These are phyloP conservation scores for Fusarium camptoceras DNA, from an alignment of 2,329 filamentous ascomycete species.

Conservation along the genomic window DNA sequence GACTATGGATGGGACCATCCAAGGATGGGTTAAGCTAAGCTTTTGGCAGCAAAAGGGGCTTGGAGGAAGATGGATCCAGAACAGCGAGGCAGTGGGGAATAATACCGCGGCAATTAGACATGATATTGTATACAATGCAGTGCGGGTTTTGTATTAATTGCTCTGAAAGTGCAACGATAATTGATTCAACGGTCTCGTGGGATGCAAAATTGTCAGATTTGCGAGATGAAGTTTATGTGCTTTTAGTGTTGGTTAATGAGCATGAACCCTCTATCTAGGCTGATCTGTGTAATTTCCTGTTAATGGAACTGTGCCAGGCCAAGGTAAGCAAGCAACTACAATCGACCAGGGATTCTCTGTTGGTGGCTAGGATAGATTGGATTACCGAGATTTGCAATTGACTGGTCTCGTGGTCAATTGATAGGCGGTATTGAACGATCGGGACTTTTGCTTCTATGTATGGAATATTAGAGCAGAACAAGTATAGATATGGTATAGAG, in stretches of 20 bases:
- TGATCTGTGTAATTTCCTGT: conserved; percentile 10
- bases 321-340: conserved; percentile 11
- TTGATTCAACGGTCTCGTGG: conserved; percentile 4
- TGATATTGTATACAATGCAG: not conserved
- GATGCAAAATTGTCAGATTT: not conserved
- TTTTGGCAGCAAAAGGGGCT: conserved; percentile 30
- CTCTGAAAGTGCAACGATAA: not conserved
- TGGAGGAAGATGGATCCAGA: conserved; percentile 15
- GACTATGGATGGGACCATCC: conserved; percentile 11
- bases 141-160: conserved; percentile 33
- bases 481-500: not conserved
- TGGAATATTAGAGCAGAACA: conserved; percentile 11
- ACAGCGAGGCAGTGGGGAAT: conserved; percentile 21
- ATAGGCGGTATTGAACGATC: not conserved
- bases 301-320: not conserved
- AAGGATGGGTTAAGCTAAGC: conserved; percentile 28
- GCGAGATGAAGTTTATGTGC: conserved; percentile 4
- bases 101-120: not conserved
- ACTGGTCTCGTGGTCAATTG: conserved; percentile 11
- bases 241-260: not conserved
- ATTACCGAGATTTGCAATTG: conserved; percentile 44
- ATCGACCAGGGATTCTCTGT: conserved; percentile 11
- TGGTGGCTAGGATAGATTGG: conserved; percentile 21
- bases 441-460: conserved; percentile 38
- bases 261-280: conserved; percentile 6